Evolutionary conservation across 2,329 filamentous ascomycete species (phyloP).

Genomic region (Atkinsonella texensis): DNA sequence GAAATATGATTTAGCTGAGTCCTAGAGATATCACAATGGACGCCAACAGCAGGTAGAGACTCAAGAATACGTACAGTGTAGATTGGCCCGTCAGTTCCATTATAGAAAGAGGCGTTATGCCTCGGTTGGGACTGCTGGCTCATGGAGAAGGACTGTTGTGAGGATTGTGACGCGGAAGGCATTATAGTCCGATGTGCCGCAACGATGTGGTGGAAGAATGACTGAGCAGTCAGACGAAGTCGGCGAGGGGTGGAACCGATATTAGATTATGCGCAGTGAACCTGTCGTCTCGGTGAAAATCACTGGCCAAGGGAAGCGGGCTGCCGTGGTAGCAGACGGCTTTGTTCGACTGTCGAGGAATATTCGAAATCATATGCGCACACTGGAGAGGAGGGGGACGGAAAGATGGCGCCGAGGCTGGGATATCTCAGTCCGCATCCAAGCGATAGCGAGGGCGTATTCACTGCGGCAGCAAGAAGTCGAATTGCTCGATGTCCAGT

Average conservation of each 20-base stretch:
- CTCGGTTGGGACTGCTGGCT: constrained; percentile 39
- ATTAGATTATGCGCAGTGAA: not conserved
- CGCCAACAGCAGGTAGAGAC: not conserved
- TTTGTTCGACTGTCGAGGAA: not conserved
- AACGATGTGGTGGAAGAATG: not conserved
- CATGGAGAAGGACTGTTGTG: constrained; percentile 45
- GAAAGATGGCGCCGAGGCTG: not conserved
- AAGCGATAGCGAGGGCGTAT: not conserved
- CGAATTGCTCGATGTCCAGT: not conserved
- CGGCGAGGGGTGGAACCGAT: too few species aligned
- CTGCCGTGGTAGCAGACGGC: not conserved
- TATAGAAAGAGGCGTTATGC: constrained; percentile 25
- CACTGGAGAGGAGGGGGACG: not conserved
- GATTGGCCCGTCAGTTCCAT: constrained; percentile 37
- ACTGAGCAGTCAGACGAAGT: not conserved
- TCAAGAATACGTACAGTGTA: constrained; percentile 40
- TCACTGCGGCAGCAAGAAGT: not conserved
- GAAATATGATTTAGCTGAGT: not conserved
- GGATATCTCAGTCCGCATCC: not conserved
- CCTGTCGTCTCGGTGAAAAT: not conserved
- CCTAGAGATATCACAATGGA: not conserved
- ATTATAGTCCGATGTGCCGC: constrained; percentile 10
- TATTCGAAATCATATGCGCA: not conserved
- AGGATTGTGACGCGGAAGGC: constrained; percentile 37
- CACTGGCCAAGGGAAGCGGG: not conserved